Base-by-base conservation (phyloP, 805 yeast species). In the Ogataea nakhonphanomensis region DNA sequence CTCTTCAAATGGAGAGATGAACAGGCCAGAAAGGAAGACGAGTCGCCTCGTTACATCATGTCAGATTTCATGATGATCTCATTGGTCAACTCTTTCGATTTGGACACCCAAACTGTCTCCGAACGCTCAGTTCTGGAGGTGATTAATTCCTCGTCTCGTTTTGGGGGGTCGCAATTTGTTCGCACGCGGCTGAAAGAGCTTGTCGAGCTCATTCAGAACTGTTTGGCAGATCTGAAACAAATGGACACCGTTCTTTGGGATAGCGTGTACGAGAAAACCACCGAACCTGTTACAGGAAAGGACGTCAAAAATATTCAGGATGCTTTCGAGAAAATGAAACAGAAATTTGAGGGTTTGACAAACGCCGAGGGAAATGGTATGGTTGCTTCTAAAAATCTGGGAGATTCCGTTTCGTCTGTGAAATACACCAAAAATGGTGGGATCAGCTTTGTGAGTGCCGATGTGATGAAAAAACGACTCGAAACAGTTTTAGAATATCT, bases 1-100 rank as follows among this genome's bases (percentile, higher is more conserved):
- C 65, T 93, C 13, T 86, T 75, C 51, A 69, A 76, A 30, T 93
- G 97, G 97, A 76, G 99, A 60, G 98, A 93, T 58, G 36, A 45
- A 1, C 55, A 74, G 25, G 98, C 97, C 1, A 72, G 95, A 48
- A 50, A 66, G 27, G 72, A 76, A 33, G 99, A 93, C 59, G 99
- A 93, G 63, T 84, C 95, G 2, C 78, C 83, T 2, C 69, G 95
- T 45, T 91, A 69, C 53, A 70, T 93, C 11, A 82, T 90, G 91
- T 78, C 95, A 5, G 89, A 87, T 55, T 93, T 83, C 51, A 59
- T 82, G 10, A 57, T 93, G 27, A 79, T 81, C 0, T 71, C 81
- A 0, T 60, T 93, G 31, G 79, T 52, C 15, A 53, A 50, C 25
- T 41, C 51, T 5, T 50, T 59, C 24, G 57, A 50, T 13, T 36